Percentiles rank a stretch among this genome's conserved stretches.
phyloP scores from a whole-genome alignment of 306 rosid species.

The Rubus idaeus region DNA sequence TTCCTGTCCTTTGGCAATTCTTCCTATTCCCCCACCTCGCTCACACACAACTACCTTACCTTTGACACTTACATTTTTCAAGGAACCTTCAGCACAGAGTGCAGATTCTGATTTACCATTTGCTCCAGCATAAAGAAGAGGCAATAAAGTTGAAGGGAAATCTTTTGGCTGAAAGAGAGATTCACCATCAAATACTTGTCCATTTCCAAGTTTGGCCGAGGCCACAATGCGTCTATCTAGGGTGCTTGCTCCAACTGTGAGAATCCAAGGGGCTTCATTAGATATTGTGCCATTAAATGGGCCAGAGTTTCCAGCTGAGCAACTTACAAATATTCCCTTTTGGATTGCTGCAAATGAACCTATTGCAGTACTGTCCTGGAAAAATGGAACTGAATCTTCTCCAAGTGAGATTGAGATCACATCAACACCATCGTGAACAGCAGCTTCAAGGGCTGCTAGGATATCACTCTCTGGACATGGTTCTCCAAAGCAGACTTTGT shows the following conservation, averaged over 20 bases:
- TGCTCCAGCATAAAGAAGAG: conserved; percentile 56
- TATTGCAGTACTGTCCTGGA: conserved; percentile 48
- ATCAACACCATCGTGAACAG: conserved; percentile 56
- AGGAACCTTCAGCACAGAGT: conserved; percentile 48
- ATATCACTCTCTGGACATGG: conserved; percentile 39
- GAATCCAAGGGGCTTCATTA: conserved; percentile 84
- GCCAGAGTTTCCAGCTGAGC: conserved; percentile 69
- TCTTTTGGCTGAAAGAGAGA: conserved; percentile 38
- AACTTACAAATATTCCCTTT: conserved; percentile 75
- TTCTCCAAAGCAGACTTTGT: conserved; percentile 42
- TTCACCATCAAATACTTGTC: conserved; percentile 48
- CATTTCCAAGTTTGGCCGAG: conserved; percentile 52
- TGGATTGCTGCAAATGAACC: conserved; percentile 72
- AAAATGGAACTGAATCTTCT: conserved; percentile 41
- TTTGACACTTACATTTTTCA: conserved; percentile 38
- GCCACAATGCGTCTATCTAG: conserved; percentile 60
- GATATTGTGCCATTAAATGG: conserved; percentile 46
- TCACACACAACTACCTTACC: conserved; percentile 63
- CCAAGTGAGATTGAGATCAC: conserved; percentile 68
- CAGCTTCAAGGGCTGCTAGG: conserved; percentile 41
- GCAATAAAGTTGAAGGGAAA: conserved; percentile 34
- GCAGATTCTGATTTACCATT: conserved; percentile 47
- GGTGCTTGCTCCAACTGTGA: conserved; percentile 53
- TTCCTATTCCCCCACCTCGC: conserved; percentile 56
- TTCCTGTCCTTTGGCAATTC: conserved; percentile 60